Evolutionary conservation across 768 basidiomycete species (phyloP), one percentile per base, ranked within the genome.

Genomic region (Holtermannia corniformis): DNA sequence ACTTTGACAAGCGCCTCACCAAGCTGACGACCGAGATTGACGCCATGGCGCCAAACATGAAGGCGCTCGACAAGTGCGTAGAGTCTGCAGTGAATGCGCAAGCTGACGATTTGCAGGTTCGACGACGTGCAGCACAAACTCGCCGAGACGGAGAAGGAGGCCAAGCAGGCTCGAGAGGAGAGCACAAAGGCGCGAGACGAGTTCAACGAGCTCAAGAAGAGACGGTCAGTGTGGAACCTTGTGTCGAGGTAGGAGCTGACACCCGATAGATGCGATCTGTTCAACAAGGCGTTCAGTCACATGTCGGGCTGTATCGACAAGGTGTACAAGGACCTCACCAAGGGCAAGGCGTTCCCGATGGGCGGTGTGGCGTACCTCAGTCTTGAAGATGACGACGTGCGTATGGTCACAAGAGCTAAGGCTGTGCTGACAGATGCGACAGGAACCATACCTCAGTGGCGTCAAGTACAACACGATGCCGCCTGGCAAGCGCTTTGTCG

Each of bases 391-490:
- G 89, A 80, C 58, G 95, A 99, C 75, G 92, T 90, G 63, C 44
- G 79, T 59, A 1, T 19, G 23, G 27, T 43, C 5, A 23, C 49
- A 25, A n/a, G 44, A 44, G 41, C 3, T 27, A 16, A 12, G 43
- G n/a, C 19, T 44, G 13, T 47, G 50, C 32, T 51, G 44, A 25
- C 13, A 21, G 20, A 25, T 48, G 5, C 5, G n/a, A 7, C 56
- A 86, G 86, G 86, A 87, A 73, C 87, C 88, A 1, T 90, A 90
- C 59, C 77, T 76, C 20, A 82, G 81, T 32, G 89, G 95, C 50
- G 88, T 99, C 76, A 96, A 95, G 72, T 97, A 97, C 69, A 93
- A 97, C 66, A 92, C 93, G 0, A 99, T 97, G 95, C 95, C 95
- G 0, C 95, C 95, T 0, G 93, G 96, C 85, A 99, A 99, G 71